Base-by-base conservation (phyloP, 2,329 filamentous ascomycete genomes). In the Phymatotrichopsis omnivora region DNA sequence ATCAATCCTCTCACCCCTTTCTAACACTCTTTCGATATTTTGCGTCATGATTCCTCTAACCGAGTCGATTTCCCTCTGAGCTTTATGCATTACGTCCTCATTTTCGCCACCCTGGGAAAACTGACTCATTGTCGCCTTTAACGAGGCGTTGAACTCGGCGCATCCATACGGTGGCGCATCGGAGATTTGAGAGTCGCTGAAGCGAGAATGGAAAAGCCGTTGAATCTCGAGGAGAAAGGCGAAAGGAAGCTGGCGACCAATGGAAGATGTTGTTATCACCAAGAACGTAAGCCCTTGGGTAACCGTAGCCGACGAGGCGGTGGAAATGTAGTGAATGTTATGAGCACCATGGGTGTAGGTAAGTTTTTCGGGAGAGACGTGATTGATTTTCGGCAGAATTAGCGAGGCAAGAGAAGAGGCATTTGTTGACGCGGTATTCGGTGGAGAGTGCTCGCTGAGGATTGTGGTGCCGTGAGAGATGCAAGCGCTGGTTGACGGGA, bases 381-480 rank as follows among this genome's bases (percentile, higher is more conserved):
- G 91, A 45, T 74, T 73, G 70, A 98, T 93, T 65, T 94, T 94
- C 47, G 93, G 91, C 33, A 98, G 85, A 68, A 98, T 86, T 58
- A 95, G 72, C 33, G 86, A 91, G 56, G 89, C 85, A 58, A 96
- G 82, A 10, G 82, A 86, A 4, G 85, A 86, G 46, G 85, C 83
- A 57, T 85, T 78, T 31, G 81, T 85, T 7, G 82, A 80, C 51
- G 86, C 82, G 2, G 85, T 85, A 25, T 51, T 41, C 11, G 55
- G 42, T 7, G 85, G 80, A 37, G 85, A 93, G 69, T 93, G 89
- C 68, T 98, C 91, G 60, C 84, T 70, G 51, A 98, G 79, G 66
- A 98, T 94, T 34, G 87, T 96, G 44, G 78, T 84, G 61, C 91
- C 81, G 68, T 96, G 80, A 39, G 91, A 86, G 65, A 98, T 91